phyloP scores from a whole-genome alignment of 129 eudicot species.

The Escallonia herrerae region DNA sequence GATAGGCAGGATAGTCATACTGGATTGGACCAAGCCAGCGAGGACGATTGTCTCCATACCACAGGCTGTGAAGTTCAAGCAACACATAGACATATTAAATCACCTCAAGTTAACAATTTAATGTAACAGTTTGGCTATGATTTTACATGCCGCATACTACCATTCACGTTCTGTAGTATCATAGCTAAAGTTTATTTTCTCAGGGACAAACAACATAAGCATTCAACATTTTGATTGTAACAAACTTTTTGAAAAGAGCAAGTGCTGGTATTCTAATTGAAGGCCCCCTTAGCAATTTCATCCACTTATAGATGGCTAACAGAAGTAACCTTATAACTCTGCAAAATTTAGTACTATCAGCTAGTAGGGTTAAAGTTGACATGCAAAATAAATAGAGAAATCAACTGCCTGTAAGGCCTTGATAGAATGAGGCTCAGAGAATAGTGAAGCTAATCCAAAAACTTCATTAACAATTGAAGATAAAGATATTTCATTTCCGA shows the following conservation, averaged over 20 bases:
- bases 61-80: slow-evolving; percentile 44
- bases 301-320: neutral
- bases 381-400: neutral
- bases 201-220: neutral
- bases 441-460: neutral
- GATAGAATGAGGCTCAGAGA: neutral
- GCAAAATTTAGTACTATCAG: too few species aligned
- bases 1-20: slow-evolving; percentile 76
- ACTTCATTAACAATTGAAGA: neutral
- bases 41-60: slow-evolving; percentile 97
- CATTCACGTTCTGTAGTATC: too few species aligned
- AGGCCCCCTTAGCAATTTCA: neutral
- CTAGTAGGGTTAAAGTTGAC: neutral
- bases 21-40: slow-evolving; percentile 96
- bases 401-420: neutral
- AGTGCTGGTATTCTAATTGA: neutral
- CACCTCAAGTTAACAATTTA: too few species aligned
- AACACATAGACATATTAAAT: neutral
- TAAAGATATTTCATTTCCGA: neutral
- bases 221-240: neutral
- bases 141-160: too few species aligned
- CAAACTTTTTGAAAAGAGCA: neutral
- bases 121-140: too few species aligned
- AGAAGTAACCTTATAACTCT: too few species aligned
- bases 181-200: neutral